Evolutionary conservation across 2,329 filamentous ascomycete genomes (phyloP).

Genomic region (Phyllosticta citribraziliensis): DNA sequence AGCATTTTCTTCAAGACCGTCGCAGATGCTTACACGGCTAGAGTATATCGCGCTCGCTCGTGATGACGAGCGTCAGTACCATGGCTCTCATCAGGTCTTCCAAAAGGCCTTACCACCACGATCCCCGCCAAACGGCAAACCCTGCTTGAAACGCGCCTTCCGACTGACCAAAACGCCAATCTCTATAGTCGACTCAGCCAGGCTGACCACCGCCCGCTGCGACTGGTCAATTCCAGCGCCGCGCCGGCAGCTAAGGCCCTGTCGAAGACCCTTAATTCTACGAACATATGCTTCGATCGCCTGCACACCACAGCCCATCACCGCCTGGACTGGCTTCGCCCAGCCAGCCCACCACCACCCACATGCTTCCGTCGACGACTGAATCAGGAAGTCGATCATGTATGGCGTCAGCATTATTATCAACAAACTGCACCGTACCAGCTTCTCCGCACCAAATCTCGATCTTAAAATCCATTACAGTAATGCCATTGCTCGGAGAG

Average conservation of each 20-base stretch:
- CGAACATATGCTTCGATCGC: not conserved
- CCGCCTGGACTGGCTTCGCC: not conserved
- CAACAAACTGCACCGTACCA: not conserved
- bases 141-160: not conserved
- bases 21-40: too few species aligned
- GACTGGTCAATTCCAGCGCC: not conserved
- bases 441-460: not conserved
- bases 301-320: not conserved
- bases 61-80: too few species aligned
- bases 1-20: too few species aligned
- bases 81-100: not conserved
- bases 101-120: not conserved
- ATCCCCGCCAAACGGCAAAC: not conserved
- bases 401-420: not conserved
- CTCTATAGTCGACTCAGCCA: not conserved
- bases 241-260: not conserved
- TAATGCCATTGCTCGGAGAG: not conserved
- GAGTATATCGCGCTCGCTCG: too few species aligned
- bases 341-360: not conserved
- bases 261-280: not conserved
- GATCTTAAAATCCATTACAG: not conserved
- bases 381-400: not conserved
- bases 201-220: not conserved
- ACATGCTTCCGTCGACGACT: not conserved
- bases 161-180: not conserved